phyloP scores from a whole-genome alignment of 305 asterid species.

The Euphrasia arctica region DNA sequence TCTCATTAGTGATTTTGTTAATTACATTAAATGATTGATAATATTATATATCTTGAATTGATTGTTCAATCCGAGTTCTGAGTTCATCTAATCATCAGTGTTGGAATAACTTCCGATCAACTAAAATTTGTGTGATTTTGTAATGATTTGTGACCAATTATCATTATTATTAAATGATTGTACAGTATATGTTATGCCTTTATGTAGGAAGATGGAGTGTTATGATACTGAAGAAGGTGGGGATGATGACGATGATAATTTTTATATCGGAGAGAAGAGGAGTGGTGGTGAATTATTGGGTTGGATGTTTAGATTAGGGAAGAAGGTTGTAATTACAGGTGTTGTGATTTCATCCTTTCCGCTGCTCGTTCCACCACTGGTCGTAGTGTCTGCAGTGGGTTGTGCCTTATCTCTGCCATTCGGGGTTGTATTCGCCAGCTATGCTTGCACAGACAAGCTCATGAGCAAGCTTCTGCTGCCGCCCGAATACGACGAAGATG shows the following conservation, averaged over 20 bases:
- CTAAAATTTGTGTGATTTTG: neutral
- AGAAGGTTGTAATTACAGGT: conserved; percentile 49
- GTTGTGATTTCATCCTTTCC: conserved; percentile 61
- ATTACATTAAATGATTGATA: too few relatives aligned
- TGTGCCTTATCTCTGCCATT: conserved; percentile 51
- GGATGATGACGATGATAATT: conserved; percentile 21
- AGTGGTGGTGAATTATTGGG: neutral
- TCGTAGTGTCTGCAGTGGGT: conserved; percentile 56
- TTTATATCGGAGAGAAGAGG: neutral
- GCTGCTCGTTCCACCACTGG: conserved; percentile 57
- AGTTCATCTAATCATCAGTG: neutral
- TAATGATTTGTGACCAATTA: neutral
- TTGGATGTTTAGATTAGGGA: conserved; percentile 37
- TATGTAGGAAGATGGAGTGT: conserved; percentile 33
- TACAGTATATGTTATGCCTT: neutral
- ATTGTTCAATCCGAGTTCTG: neutral
- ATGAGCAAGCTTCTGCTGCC: conserved; percentile 53
- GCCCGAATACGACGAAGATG: conserved; percentile 22
- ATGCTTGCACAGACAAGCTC: conserved; percentile 59
- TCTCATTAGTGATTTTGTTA: too few relatives aligned
- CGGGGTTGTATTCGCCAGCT: conserved; percentile 57
- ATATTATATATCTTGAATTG: neutral
- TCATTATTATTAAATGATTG: neutral
- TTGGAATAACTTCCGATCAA: too few relatives aligned
- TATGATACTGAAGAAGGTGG: conserved; percentile 35